phyloP scores from a whole-genome alignment of 2,329 filamentous ascomycete species.

The Curvularia spicifera region DNA sequence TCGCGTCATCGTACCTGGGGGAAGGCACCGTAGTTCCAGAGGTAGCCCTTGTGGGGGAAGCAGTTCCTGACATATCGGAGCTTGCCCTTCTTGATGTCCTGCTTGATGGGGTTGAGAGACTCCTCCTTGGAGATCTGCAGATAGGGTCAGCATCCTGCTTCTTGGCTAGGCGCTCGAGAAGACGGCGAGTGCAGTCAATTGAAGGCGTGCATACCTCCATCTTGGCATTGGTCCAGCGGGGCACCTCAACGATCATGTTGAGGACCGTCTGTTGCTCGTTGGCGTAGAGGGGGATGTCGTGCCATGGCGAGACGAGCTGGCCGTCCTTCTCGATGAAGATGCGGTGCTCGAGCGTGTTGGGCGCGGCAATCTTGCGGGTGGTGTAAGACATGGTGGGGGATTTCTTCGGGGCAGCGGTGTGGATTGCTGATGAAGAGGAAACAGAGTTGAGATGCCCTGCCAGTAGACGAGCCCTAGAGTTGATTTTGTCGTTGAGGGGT shows the following conservation, averaged over 20 bases:
- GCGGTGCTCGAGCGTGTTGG: slow-evolving; percentile 95
- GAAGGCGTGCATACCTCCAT: slow-evolving; percentile 75
- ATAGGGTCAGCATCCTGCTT: slow-evolving; percentile 27
- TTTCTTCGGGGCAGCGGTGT: slow-evolving; percentile 10
- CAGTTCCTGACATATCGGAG: slow-evolving; percentile 99
- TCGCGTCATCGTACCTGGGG: slow-evolving; percentile 72
- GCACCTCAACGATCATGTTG: slow-evolving; percentile 99
- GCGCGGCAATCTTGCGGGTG: slow-evolving; percentile 84
- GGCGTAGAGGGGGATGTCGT: slow-evolving; percentile 98
- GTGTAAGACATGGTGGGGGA: slow-evolving; percentile 68
- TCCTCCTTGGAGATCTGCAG: slow-evolving; percentile 97
- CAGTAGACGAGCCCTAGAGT: slow-evolving; percentile 48
- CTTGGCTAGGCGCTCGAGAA: neutral
- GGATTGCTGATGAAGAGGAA: slow-evolving; percentile 29
- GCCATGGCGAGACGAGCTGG: slow-evolving; percentile 90
- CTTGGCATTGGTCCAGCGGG: slow-evolving; percentile 99
- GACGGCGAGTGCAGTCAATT: slow-evolving; percentile 14
- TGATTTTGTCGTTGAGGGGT: slow-evolving; percentile 49
- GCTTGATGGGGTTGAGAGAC: slow-evolving; percentile 98
- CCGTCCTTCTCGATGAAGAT: slow-evolving; percentile 99
- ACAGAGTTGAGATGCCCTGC: slow-evolving; percentile 50
- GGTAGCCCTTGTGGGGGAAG: slow-evolving; percentile 99
- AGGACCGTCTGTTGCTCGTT: slow-evolving; percentile 93
- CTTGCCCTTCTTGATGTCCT: slow-evolving; percentile 99
- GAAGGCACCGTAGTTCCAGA: slow-evolving; percentile 99